phyloP scores from a whole-genome alignment of 352 stramenopile genomes.

The Phytophthora vignae region DNA sequence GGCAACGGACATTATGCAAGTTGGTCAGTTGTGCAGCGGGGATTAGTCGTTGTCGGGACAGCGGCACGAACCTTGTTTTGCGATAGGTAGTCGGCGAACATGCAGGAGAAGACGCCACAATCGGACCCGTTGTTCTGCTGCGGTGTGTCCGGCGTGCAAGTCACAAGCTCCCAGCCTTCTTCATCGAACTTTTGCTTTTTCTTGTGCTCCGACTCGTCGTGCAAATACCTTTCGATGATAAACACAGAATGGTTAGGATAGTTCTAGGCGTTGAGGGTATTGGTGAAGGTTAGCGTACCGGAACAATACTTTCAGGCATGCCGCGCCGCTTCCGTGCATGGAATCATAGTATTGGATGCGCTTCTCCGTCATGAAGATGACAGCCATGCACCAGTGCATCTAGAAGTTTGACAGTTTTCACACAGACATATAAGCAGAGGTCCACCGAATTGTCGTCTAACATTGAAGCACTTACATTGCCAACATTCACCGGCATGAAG shows the following conservation, averaged over 20 bases:
- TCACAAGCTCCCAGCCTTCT: conserved; percentile 73
- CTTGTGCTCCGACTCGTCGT: conserved; percentile 89
- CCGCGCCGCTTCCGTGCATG: conserved; percentile 74
- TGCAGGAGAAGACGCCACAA: conserved; percentile 89
- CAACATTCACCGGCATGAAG: conserved; percentile 89
- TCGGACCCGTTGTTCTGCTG: conserved; percentile 87
- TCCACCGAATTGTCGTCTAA: neutral
- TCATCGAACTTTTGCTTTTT: conserved; percentile 74
- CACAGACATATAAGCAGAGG: neutral
- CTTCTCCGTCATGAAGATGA: conserved; percentile 90
- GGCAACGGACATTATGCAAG: neutral
- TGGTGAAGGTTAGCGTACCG: conserved; percentile 34
- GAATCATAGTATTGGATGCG: conserved; percentile 92
- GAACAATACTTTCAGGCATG: conserved; percentile 78
- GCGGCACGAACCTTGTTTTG: conserved; percentile 57
- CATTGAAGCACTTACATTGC: conserved; percentile 60
- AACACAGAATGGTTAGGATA: neutral
- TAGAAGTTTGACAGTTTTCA: conserved; percentile 27
- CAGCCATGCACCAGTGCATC: conserved; percentile 89
- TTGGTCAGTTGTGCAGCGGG: neutral
- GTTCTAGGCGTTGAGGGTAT: neutral
- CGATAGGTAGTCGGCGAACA: conserved; percentile 86
- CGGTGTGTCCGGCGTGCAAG: conserved; percentile 65
- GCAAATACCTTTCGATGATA: conserved; percentile 62
- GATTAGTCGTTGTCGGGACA: neutral